Evolutionary conservation across 495 filamentous ascomycete genomes (phyloP).

Genomic region (Aspergillus cavernicola): DNA sequence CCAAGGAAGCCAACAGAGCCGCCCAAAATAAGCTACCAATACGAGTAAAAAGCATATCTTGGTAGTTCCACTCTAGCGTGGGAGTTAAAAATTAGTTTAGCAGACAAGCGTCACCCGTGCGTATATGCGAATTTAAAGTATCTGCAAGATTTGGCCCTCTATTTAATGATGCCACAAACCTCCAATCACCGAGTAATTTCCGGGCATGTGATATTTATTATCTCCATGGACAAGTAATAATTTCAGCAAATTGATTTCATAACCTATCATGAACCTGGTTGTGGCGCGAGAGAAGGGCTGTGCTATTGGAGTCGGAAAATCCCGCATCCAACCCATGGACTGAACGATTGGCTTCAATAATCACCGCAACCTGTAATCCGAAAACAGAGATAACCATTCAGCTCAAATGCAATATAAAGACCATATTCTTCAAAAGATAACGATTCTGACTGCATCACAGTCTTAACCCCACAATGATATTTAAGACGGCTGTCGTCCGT

Average conservation of each 20-base stretch:
- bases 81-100: too few relatives aligned
- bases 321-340: background rate
- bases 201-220: too few relatives aligned
- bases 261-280: background rate
- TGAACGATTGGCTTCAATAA: constrained; percentile 4
- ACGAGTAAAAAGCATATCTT: too few relatives aligned
- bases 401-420: background rate
- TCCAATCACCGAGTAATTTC: too few relatives aligned
- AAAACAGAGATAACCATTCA: background rate
- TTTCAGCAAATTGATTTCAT: constrained; percentile 8
- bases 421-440: background rate
- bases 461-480: background rate
- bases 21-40: too few relatives aligned
- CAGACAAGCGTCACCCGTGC: too few relatives aligned
- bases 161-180: too few relatives aligned
- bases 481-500: background rate
- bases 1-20: too few relatives aligned
- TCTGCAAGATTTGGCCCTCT: too few relatives aligned
- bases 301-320: constrained; percentile 3
- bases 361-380: background rate
- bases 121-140: too few relatives aligned
- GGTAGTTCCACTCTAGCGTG: too few relatives aligned
- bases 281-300: too few relatives aligned
- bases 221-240: background rate
- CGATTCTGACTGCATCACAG: background rate